phyloP scores from a whole-genome alignment of 1,284 basidiomycete genomes.

The Heterobasidion occidentale region DNA sequence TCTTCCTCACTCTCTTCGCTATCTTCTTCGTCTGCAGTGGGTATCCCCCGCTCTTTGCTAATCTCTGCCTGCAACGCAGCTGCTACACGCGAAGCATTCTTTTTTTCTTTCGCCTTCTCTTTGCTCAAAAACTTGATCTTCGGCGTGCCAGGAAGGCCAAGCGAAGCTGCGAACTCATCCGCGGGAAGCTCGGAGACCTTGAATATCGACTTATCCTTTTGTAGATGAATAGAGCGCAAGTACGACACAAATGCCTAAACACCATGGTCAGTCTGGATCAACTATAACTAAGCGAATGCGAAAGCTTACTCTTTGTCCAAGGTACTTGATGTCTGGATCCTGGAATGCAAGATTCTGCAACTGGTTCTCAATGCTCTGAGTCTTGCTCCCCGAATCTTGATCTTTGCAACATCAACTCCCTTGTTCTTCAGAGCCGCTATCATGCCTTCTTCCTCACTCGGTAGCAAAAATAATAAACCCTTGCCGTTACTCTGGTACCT shows the following conservation, averaged over 20 bases:
- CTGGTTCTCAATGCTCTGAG: slow-evolving; percentile 80
- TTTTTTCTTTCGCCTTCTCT: slow-evolving; percentile 67
- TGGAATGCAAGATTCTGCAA: slow-evolving; percentile 93
- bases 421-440: slow-evolving; percentile 65
- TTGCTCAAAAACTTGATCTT: slow-evolving; percentile 89
- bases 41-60: slow-evolving; percentile 8
- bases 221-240: slow-evolving; percentile 86
- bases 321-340: slow-evolving; percentile 95
- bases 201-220: slow-evolving; percentile 93
- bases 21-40: slow-evolving; percentile 25
- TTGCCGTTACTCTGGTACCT: slow-evolving; percentile 90
- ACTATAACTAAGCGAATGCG: background rate
- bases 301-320: slow-evolving; percentile 78
- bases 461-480: slow-evolving; percentile 76
- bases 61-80: slow-evolving; percentile 23
- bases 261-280: background rate
- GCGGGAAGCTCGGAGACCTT: slow-evolving; percentile 79
- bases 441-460: slow-evolving; percentile 93
- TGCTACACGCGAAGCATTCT: slow-evolving; percentile 51
- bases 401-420: slow-evolving; percentile 70
- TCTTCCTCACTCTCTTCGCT: slow-evolving; percentile 17
- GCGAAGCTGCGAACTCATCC: slow-evolving; percentile 79
- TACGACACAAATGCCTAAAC: slow-evolving; percentile 92
- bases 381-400: slow-evolving; percentile 92
- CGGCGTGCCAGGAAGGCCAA: slow-evolving; percentile 92